Percentiles rank a stretch among this genome's conserved stretches.
These are phyloP conservation scores for Ophiostoma sp. DNA, from an alignment of 2,329 filamentous ascomycete species.

Conservation along the genomic window DNA sequence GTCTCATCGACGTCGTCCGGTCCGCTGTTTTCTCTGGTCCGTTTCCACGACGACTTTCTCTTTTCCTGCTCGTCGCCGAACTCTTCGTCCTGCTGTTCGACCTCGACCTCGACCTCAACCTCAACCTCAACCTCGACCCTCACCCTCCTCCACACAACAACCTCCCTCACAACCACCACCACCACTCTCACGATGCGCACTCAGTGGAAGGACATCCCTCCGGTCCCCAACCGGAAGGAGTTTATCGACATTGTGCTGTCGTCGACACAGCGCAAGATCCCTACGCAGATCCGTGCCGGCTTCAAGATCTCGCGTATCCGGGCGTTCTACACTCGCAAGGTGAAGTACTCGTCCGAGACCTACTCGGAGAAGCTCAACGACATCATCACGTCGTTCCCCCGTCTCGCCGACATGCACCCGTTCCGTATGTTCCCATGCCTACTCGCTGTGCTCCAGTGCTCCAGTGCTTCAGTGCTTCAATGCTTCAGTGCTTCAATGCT, in stretches of 20 bases:
- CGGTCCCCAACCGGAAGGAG: slow-evolving; percentile 87
- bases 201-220: slow-evolving; percentile 66
- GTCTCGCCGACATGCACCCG: slow-evolving; percentile 88
- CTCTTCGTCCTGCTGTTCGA: not conserved
- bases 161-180: not conserved
- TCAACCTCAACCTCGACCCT: not conserved
- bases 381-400: slow-evolving; percentile 89
- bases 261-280: slow-evolving; percentile 83
- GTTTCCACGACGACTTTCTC: not conserved
- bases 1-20: slow-evolving; percentile 1
- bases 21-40: not conserved
- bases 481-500: not conserved
- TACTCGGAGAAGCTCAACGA: slow-evolving; percentile 83
- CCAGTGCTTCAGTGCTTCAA: not conserved
- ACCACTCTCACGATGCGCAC: slow-evolving; percentile 23
- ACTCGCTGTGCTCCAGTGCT: too few relatives aligned
- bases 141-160: not conserved
- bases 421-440: slow-evolving; percentile 57
- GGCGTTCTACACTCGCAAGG: slow-evolving; percentile 91
- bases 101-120: not conserved
- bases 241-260: slow-evolving; percentile 97
- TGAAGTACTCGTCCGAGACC: slow-evolving; percentile 89
- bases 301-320: slow-evolving; percentile 95
- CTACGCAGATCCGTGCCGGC: slow-evolving; percentile 82
- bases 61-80: too few relatives aligned